Percentiles rank a stretch among this genome's conserved stretches.
phyloP scores from a whole-genome alignment of 2,329 filamentous ascomycete genomes.

The Ophiostoma sp. region DNA sequence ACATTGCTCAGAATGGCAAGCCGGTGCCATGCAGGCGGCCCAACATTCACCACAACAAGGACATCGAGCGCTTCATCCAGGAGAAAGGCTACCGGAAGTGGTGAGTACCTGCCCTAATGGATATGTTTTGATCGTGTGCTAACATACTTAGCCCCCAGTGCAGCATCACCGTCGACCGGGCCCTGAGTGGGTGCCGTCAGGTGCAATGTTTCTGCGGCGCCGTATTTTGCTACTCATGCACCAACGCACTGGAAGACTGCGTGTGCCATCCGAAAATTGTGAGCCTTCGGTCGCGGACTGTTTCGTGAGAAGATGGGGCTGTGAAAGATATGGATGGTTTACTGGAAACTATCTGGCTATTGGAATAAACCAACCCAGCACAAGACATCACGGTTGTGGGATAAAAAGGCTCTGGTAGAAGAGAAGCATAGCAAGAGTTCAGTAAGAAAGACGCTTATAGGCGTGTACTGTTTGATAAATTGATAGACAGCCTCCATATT shows the following conservation, averaged over 20 bases:
- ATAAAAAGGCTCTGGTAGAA: neutral
- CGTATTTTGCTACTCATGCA: conserved; percentile 4
- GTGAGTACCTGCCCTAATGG: neutral
- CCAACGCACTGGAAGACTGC: neutral
- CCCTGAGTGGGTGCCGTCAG: neutral
- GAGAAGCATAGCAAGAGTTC: neutral
- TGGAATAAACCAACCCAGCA: neutral
- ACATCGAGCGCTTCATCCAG: neutral
- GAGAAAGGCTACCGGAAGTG: neutral
- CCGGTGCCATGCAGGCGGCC: neutral
- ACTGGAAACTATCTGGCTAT: neutral
- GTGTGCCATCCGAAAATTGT: neutral
- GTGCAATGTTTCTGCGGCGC: neutral
- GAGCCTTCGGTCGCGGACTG: neutral
- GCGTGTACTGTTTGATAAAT: neutral
- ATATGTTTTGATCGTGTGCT: neutral
- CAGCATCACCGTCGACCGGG: neutral
- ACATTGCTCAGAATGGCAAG: neutral
- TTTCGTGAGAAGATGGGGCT: neutral
- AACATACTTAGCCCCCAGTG: neutral
- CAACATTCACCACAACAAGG: neutral
- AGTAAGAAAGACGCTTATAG: neutral
- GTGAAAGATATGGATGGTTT: too few species aligned
- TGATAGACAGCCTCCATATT: neutral
- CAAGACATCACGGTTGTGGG: neutral